These are phyloP conservation scores for Sicyos edulis DNA, from an alignment of 306 rosid genomes.

Conservation along the genomic window DNA sequence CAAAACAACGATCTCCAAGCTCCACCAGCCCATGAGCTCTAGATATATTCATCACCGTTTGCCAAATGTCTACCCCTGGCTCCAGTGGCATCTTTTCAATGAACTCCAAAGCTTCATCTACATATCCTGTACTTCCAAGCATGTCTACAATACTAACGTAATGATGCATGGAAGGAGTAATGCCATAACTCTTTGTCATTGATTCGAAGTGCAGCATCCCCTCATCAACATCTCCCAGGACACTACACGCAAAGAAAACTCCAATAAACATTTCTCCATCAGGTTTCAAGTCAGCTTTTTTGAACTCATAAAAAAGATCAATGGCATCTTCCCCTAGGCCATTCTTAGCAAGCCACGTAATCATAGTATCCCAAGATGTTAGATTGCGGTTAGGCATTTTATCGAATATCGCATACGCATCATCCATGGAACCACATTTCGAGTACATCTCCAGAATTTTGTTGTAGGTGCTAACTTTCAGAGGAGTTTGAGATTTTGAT, in stretches of 20 bases:
- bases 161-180: conserved; percentile 52
- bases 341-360: conserved; percentile 58
- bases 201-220: conserved; percentile 68
- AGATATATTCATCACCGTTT: conserved; percentile 66
- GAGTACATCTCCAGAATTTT: conserved; percentile 67
- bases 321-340: conserved; percentile 69
- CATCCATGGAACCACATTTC: conserved; percentile 66
- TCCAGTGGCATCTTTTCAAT: conserved; percentile 60
- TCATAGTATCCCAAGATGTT: conserved; percentile 79
- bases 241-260: conserved; percentile 53
- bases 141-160: conserved; percentile 59
- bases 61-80: conserved; percentile 59
- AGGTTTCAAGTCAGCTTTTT: conserved; percentile 51
- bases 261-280: conserved; percentile 63
- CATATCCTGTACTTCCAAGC: conserved; percentile 63
- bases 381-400: conserved; percentile 54
- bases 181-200: conserved; percentile 58
- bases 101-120: conserved; percentile 73
- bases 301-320: conserved; percentile 59
- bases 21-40: conserved; percentile 65
- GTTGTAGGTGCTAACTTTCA: conserved; percentile 50
- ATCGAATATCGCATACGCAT: conserved; percentile 46
- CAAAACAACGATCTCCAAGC: conserved; percentile 70
- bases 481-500: conserved; percentile 38
- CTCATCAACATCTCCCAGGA: conserved; percentile 52